Base-by-base conservation (phyloP, 164 flowering plant species). In the Piper longum region DNA sequence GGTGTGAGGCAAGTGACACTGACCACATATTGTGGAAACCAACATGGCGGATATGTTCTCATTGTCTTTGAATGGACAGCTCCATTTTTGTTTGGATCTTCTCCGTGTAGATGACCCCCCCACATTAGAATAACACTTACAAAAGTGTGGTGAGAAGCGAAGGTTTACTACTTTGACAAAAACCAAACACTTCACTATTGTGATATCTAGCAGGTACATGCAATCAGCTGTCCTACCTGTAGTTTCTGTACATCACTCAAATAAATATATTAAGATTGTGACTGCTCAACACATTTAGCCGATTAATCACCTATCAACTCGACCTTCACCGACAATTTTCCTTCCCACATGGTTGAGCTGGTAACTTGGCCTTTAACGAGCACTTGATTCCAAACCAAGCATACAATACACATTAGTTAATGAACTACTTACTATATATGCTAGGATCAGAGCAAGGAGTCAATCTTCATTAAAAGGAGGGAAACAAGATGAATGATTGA, bases 31-130 rank as follows among this genome's bases (percentile, higher is more conserved):
- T 56, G 8, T 39, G 36, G 36, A 26, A 26, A 26, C 36, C 39
- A 26, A 40, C 41, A 59, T 19, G 61, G 61, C 41, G 42, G 61
- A 58, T 59, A 59, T 59, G 61, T 59, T 9, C 16, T 59, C 61
- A 43, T 40, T 59, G n/a, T 59, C 36, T 39, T 5, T 19, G 41
- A 59, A 59, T 19, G 36, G 61, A 59, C 61, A 59, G 39, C 8
- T 59, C 42, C 41, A 19, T 4, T 19, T 19, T 59, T 59, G 43
- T 41, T 41, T 59, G 61, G 61, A 7, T 56, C 36, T 14, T 6
- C 19, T 56, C 52, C 52, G 6, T 6, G 4, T 48, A 14, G 7
- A 14, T 12, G 52, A 14, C 3, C 52, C 52, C 52, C 52, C 9
- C 14, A 48, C 7, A 3, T 9, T 9, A 48, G 9, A 2, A 48